phyloP scores from a whole-genome alignment of 2,329 filamentous ascomycete genomes.

The Fusarium napiforme region DNA sequence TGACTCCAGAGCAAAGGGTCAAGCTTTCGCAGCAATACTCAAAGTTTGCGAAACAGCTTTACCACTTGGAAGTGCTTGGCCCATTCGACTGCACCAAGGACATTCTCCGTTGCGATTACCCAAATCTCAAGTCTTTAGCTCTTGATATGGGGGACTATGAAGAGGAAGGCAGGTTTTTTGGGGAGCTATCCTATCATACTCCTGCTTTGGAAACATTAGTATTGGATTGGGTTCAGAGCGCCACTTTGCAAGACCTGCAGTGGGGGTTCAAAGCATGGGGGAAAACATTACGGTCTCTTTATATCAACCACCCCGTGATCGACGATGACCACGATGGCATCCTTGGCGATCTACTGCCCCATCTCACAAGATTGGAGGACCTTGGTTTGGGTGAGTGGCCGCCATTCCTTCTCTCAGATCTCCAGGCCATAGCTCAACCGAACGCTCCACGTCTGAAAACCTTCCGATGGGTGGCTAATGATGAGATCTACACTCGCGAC shows the following conservation, averaged over 20 bases:
- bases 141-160: background rate
- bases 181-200: background rate
- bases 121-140: background rate
- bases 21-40: background rate
- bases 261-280: conserved; percentile 17
- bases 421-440: background rate
- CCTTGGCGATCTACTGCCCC: background rate
- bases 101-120: background rate
- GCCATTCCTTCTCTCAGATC: background rate
- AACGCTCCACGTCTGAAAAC: background rate
- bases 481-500: background rate
- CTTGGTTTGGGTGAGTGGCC: background rate
- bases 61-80: background rate
- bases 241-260: background rate
- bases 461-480: background rate
- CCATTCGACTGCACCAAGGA: background rate
- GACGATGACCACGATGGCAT: background rate
- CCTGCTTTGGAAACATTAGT: conserved; percentile 1
- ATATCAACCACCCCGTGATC: background rate
- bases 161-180: background rate
- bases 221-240: background rate
- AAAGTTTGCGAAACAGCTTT: background rate
- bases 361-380: background rate
- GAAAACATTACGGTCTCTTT: background rate
- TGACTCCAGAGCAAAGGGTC: background rate